A percentile compares a stretch with the other conserved stretches of the same genome.
phyloP scores from a whole-genome alignment of 371 early-diverging fungal species.

The Caulochytrium protostelioides region DNA sequence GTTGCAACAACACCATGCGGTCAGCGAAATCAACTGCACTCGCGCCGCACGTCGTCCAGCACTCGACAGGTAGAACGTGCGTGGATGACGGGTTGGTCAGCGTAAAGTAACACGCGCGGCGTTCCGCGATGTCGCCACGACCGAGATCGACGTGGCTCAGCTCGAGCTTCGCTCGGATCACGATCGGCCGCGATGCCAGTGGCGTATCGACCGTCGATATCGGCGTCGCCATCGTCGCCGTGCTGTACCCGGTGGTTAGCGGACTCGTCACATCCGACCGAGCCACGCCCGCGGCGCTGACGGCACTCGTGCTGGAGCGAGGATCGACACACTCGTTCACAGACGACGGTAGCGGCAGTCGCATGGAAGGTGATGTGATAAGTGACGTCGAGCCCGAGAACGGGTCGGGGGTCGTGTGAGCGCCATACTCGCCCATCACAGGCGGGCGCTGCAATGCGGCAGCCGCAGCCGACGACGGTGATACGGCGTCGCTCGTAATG shows the following conservation, averaged over 20 bases:
- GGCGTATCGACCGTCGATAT: slow-evolving; percentile 12
- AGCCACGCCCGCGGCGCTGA: too few species aligned
- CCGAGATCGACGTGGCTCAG: slow-evolving; percentile 16
- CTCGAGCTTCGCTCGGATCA: too few species aligned
- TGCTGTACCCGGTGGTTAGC: slow-evolving; percentile 16
- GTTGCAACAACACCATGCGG: slow-evolving; percentile 2
- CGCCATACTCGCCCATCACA: too few species aligned
- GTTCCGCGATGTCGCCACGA: slow-evolving; percentile 12
- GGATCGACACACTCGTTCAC: too few species aligned
- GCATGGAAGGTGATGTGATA: too few species aligned
- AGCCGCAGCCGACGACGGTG: too few species aligned
- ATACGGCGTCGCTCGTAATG: too few species aligned
- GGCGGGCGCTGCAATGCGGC: too few species aligned
- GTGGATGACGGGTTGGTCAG: slow-evolving; percentile 8
- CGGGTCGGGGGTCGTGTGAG: too few species aligned
- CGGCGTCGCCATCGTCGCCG: slow-evolving; percentile 3
- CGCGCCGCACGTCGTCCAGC: slow-evolving; percentile 4
- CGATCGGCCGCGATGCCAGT: slow-evolving; percentile 11
- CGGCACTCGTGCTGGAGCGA: too few species aligned
- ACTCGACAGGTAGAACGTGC: not conserved
- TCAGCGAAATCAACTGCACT: not conserved
- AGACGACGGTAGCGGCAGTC: too few species aligned
- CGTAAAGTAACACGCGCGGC: slow-evolving; percentile 23
- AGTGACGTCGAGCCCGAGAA: too few species aligned
- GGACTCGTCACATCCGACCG: slow-evolving; percentile 12